phyloP scores from a whole-genome alignment of 768 basidiomycete species.

The Leucosporidium yakuticum region DNA sequence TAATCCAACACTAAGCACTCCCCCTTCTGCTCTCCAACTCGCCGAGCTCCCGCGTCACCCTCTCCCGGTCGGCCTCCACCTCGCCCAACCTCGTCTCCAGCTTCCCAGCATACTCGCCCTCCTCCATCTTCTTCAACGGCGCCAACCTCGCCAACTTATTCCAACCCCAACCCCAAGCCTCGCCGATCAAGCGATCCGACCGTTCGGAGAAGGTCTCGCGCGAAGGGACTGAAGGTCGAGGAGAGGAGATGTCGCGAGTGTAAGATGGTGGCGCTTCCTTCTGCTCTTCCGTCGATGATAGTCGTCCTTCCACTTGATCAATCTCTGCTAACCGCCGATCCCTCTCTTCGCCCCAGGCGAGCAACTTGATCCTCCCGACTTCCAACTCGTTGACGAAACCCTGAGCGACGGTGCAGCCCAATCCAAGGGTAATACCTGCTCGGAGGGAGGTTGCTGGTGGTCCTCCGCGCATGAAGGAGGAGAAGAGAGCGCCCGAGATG shows the following conservation, averaged over 20 bases:
- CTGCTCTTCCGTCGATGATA: background rate
- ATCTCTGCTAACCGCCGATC: background rate
- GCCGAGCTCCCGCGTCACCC: slow-evolving; percentile 12
- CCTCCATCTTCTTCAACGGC: slow-evolving; percentile 24
- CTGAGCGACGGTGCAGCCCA: slow-evolving; percentile 31
- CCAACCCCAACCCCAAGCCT: background rate
- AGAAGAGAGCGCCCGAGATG: slow-evolving; percentile 27
- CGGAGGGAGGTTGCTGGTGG: background rate
- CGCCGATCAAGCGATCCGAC: slow-evolving; percentile 13
- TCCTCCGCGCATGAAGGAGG: slow-evolving; percentile 14
- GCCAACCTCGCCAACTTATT: background rate
- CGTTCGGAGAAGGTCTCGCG: slow-evolving; percentile 29
- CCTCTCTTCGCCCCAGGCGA: slow-evolving; percentile 14
- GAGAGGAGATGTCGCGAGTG: slow-evolving; percentile 2
- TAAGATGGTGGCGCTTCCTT: background rate
- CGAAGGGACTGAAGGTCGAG: slow-evolving; percentile 13
- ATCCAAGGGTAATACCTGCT: slow-evolving; percentile 31
- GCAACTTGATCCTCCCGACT: slow-evolving; percentile 18
- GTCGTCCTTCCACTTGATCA: background rate
- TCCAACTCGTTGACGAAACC: slow-evolving; percentile 33
- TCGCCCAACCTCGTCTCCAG: background rate
- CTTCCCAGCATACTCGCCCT: slow-evolving; percentile 15
- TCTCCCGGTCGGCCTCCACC: slow-evolving; percentile 10
- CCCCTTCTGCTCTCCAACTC: slow-evolving; percentile 14
- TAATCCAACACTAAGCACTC: no score